A percentile compares a stretch with the other conserved stretches of the same genome.
Conservation (phyloP, 2,329 filamentous ascomycete species). For the Botrytis fragariae region DNA sequence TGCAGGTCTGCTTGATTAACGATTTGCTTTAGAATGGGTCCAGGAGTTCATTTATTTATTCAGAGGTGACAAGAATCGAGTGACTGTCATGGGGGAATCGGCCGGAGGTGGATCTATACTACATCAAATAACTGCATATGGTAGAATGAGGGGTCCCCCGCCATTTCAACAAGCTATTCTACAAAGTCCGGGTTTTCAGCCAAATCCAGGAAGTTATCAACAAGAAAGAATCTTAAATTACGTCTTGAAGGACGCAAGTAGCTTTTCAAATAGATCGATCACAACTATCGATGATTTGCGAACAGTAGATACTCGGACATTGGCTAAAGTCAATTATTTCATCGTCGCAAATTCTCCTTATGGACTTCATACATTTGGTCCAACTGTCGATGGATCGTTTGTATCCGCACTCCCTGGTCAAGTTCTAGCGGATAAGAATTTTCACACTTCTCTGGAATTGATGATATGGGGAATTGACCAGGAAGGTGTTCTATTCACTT, state of each 20-base stretch:
- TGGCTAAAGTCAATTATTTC: not conserved
- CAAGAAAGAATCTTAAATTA: slow-evolving; percentile 1
- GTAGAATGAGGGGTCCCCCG: slow-evolving; percentile 39
- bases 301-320: not conserved
- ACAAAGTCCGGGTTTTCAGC: slow-evolving; percentile 33
- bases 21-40: slow-evolving; percentile 47
- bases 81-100: slow-evolving; percentile 51
- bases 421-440: slow-evolving; percentile 45
- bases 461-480: slow-evolving; percentile 46
- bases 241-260: not conserved
- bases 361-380: slow-evolving; percentile 28
- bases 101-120: slow-evolving; percentile 53
- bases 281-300: not conserved
- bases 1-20: slow-evolving; percentile 51
- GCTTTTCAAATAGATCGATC: not conserved
- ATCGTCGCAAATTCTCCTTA: not conserved
- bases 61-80: slow-evolving; percentile 49
- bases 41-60: slow-evolving; percentile 51
- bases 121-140: slow-evolving; percentile 54
- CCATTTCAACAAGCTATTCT: slow-evolving; percentile 45
- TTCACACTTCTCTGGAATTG: slow-evolving; percentile 44
- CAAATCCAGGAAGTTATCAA: not conserved
- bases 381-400: slow-evolving; percentile 49
- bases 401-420: slow-evolving; percentile 46
- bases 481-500: slow-evolving; percentile 38